Evolutionary conservation across 805 yeast species (phyloP), one percentile per base, ranked within the genome.

Genomic region (Tetrapisispora nanseiensis): DNA sequence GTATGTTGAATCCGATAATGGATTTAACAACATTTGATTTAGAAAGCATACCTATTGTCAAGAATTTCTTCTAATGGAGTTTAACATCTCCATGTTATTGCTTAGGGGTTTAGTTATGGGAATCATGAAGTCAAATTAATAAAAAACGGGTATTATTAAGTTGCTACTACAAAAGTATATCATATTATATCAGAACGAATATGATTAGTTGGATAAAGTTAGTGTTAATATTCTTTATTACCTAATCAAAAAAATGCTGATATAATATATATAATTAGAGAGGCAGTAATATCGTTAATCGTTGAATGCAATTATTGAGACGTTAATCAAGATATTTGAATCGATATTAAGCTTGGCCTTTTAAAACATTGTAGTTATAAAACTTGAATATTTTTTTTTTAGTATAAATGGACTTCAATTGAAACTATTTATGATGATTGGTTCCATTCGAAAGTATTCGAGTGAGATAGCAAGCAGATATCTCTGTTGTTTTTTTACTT

Each of bases 301-400:
- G 13, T 26, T 6, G 13, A 8, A 10, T 23, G 10, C 10, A 10
- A 11, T 26, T 26, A 10, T 26, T 26, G 13, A 26, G 13, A n/a
- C n/a, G n/a, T n/a, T n/a, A n/a, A n/a, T n/a, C n/a, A n/a, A n/a
- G n/a, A n/a, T n/a, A n/a, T 15, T 4, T n/a, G 16, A 29, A 15
- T 5, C 10, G 4, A 9, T 15, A 11, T 29, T 29, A 8, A 29
- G n/a, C 29, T 41, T 23, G n/a, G 30, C 38, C 21, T 33, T n/a
- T 42, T 30, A 21, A 21, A 31, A 23, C 22, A 19, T 21, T 27
- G 27, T 37, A 33, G 37, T 33, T 22, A n/a, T 33, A 33, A 22
- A n/a, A 13, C 37, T 33, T 33, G 23, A 33, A 23, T 33, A 33
- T 22, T 22, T 11, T 31, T 33, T 33, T 33, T 20, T 33, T 33